Evolutionary conservation across 1,284 basidiomycete genomes (phyloP).

Genomic region (Ganoderma resinaceum): DNA sequence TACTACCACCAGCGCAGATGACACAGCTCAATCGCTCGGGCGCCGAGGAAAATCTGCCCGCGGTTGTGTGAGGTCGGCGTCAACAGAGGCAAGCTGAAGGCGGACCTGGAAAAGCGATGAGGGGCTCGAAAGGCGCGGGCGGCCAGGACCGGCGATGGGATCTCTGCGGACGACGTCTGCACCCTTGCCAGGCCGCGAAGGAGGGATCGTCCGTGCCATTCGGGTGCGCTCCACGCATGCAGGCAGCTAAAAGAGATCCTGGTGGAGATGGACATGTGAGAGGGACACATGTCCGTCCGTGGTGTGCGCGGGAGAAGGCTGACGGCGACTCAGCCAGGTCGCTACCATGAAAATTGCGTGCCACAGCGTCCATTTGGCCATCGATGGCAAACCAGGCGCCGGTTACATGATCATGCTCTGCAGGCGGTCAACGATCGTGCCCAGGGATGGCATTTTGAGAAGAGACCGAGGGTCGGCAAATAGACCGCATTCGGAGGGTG

Average conservation of each 20-base stretch:
- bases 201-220: constrained; percentile 1
- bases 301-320: constrained; percentile 5
- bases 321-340: background rate
- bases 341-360: background rate
- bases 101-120: background rate
- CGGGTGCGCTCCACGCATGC: background rate
- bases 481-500: background rate
- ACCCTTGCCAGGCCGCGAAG: background rate
- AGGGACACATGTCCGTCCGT: background rate
- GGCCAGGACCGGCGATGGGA: background rate
- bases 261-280: constrained; percentile 1
- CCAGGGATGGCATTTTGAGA: background rate
- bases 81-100: background rate
- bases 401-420: background rate
- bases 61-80: background rate
- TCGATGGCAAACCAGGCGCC: background rate
- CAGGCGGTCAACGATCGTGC: background rate
- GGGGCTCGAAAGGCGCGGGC: background rate
- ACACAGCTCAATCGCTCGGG: background rate
- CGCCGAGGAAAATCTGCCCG: background rate
- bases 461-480: background rate
- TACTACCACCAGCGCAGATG: background rate
- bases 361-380: background rate
- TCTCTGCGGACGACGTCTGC: background rate
- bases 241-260: background rate